These are phyloP conservation scores for Xylaria sp. DNA, from an alignment of 2,329 filamentous ascomycete species.

Conservation along the genomic window DNA sequence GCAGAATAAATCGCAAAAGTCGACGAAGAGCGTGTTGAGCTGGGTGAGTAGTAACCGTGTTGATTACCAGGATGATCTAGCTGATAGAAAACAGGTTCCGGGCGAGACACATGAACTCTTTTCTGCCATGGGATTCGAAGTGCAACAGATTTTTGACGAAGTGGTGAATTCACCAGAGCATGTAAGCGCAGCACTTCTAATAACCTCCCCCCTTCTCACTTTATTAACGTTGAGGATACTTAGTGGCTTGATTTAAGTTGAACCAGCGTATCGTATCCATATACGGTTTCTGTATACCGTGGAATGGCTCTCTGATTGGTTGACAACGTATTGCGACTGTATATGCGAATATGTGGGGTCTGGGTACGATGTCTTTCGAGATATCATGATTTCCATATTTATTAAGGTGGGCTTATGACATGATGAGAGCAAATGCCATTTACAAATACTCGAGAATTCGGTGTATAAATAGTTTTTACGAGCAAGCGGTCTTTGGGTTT, in stretches of 20 bases:
- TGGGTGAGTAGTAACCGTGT: slow-evolving; percentile 69
- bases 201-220: not conserved
- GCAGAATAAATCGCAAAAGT: slow-evolving; percentile 82
- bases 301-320: not conserved
- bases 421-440: slow-evolving; percentile 24
- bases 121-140: slow-evolving; percentile 49
- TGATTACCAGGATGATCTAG: slow-evolving; percentile 12
- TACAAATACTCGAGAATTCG: slow-evolving; percentile 7
- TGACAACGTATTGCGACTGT: not conserved
- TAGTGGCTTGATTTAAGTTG: slow-evolving; percentile 46
- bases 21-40: slow-evolving; percentile 77
- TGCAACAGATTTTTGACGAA: slow-evolving; percentile 50
- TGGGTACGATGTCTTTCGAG: not conserved
- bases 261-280: not conserved
- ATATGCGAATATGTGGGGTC: not conserved
- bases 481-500: slow-evolving; percentile 8
- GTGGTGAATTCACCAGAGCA: slow-evolving; percentile 50
- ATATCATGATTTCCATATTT: slow-evolving; percentile 3
- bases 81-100: slow-evolving; percentile 49
- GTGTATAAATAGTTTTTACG: slow-evolving; percentile 22
- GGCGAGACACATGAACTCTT: slow-evolving; percentile 48
- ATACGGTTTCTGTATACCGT: not conserved
- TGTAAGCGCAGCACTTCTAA: slow-evolving; percentile 40
- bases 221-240: slow-evolving; percentile 34
- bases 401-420: slow-evolving; percentile 7